A percentile compares a stretch with the other conserved stretches of the same genome.
These are phyloP conservation scores for Penicillium frequentans DNA, from an alignment of 2,329 filamentous ascomycete species.

Conservation along the genomic window DNA sequence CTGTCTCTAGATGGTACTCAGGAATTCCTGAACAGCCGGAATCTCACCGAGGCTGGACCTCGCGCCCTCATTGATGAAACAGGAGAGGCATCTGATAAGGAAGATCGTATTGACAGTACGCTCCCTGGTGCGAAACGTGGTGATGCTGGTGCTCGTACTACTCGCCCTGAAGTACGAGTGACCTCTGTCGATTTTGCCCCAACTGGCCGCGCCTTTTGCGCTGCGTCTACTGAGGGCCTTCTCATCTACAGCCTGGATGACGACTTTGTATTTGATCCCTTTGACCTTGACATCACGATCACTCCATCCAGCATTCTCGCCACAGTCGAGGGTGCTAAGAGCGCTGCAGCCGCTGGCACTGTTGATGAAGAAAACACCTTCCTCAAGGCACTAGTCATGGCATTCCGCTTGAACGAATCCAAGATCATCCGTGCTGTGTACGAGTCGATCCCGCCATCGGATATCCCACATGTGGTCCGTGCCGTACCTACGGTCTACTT, in stretches of 20 bases:
- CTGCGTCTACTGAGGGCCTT: constrained; percentile 89
- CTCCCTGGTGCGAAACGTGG: constrained; percentile 86
- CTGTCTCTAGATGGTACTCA: constrained; percentile 94
- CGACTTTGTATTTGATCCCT: constrained; percentile 84
- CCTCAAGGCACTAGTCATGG: constrained; percentile 92
- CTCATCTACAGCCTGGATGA: constrained; percentile 91
- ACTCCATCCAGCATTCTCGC: constrained; percentile 82
- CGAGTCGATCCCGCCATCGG: constrained; percentile 71
- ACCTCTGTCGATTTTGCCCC: constrained; percentile 84
- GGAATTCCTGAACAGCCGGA: constrained; percentile 91
- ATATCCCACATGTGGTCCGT: constrained; percentile 75
- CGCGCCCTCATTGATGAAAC: constrained; percentile 80
- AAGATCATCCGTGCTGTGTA: constrained; percentile 82
- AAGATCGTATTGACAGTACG: constrained; percentile 75
- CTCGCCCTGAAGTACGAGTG: constrained; percentile 79
- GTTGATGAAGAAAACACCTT: constrained; percentile 71
- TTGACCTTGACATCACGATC: constrained; percentile 91
- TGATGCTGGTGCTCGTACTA: constrained; percentile 76
- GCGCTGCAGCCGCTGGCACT: constrained; percentile 40
- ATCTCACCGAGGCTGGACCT: constrained; percentile 87
- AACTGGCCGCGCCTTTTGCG: constrained; percentile 86
- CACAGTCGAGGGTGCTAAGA: constrained; percentile 59
- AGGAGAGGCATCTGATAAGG: constrained; percentile 84
- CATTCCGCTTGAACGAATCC: constrained; percentile 89
- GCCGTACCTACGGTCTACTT: constrained; percentile 84